Evolutionary conservation across 208 protist species (phyloP).

Genomic region (Trichomonas vaginalis): DNA sequence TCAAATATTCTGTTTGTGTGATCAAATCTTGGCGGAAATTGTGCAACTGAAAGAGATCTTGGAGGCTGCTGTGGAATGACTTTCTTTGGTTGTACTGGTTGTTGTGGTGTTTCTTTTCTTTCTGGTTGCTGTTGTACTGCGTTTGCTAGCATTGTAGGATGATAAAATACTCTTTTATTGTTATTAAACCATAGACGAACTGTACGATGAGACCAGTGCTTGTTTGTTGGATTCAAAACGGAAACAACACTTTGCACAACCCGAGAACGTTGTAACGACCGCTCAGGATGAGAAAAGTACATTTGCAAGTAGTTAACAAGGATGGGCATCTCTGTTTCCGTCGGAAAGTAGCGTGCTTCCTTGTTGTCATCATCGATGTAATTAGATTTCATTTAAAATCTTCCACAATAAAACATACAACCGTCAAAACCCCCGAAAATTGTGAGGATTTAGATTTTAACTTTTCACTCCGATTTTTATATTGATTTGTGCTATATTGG

Average conservation of each 20-base stretch:
- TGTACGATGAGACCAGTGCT: background rate
- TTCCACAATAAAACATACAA: background rate
- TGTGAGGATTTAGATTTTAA: background rate
- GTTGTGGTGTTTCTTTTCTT: background rate
- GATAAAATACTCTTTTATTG: conserved; percentile 3
- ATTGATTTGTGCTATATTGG: no score
- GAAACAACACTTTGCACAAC: background rate
- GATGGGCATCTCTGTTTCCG: background rate
- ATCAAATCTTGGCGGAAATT: background rate
- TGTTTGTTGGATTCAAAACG: background rate
- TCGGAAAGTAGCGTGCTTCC: conserved; percentile 2
- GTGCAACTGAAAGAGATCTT: background rate
- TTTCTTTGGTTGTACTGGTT: background rate
- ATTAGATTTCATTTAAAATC: background rate
- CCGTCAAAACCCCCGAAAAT: background rate
- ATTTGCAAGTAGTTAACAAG: conserved; percentile 2
- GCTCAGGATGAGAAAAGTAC: conserved; percentile 9
- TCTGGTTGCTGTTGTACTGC: background rate
- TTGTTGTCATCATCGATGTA: background rate
- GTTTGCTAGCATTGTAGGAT: background rate
- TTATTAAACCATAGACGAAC: conserved; percentile 7
- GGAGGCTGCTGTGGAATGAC: background rate
- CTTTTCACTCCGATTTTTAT: background rate
- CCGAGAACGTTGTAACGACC: background rate
- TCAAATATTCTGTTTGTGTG: background rate